A percentile compares a stretch with the other conserved stretches of the same genome.
Conservation (phyloP, 306 rosid genomes). For the Quercus variabilis region DNA sequence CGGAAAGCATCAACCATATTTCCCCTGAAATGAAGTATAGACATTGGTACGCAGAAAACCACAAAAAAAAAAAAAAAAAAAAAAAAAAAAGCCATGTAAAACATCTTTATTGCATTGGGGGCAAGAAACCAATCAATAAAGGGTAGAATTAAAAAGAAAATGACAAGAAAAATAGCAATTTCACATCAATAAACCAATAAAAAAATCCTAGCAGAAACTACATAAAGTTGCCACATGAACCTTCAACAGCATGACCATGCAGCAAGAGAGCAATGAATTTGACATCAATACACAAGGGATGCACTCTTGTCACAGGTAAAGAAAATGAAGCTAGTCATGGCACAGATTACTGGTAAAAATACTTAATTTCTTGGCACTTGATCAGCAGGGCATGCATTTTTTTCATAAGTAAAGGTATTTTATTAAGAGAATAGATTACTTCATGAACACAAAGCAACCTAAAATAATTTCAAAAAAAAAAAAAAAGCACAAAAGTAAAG, state of each 20-base stretch:
- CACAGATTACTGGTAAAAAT: neutral
- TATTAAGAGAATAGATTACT: no score
- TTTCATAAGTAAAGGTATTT: no score
- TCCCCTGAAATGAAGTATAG: conserved; percentile 53
- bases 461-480: no score
- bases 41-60: conserved; percentile 4
- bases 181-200: neutral
- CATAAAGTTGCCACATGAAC: neutral
- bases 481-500: no score
- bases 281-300: no score
- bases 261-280: neutral
- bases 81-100: neutral
- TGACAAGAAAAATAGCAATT: neutral
- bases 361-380: neutral
- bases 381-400: no score
- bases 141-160: neutral
- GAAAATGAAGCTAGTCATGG: neutral
- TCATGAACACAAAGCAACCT: no score
- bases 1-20: conserved; percentile 99
- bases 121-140: neutral
- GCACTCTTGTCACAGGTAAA: neutral
- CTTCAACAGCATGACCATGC: neutral
- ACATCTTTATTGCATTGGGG: neutral
- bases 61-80: neutral
- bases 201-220: neutral